Evolutionary conservation across 2,329 filamentous ascomycete species (phyloP).

Genomic region (Lachnellula occidentalis): DNA sequence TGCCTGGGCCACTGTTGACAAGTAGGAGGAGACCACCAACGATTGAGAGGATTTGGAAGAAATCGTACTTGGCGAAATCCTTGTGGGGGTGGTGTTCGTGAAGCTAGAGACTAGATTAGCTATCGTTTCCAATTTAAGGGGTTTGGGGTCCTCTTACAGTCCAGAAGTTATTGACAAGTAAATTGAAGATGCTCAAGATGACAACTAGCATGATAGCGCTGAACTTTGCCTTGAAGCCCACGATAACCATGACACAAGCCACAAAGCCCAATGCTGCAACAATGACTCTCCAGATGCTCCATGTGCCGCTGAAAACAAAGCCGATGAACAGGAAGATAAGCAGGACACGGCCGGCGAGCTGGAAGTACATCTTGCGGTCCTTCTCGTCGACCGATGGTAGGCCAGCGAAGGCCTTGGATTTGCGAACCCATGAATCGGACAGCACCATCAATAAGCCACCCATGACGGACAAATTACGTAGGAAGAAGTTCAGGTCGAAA

Average conservation of each 20-base stretch:
- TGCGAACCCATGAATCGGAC: conserved; percentile 96
- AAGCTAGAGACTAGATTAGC: conserved; percentile 51
- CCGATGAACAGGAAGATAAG: conserved; percentile 97
- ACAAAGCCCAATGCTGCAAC: conserved; percentile 82
- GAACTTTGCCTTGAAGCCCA: conserved; percentile 99
- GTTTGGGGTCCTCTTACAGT: conserved; percentile 59
- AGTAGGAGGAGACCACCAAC: conserved; percentile 93
- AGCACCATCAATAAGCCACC: conserved; percentile 96
- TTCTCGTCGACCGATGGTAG: conserved; percentile 95
- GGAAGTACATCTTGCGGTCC: conserved; percentile 99
- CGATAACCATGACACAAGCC: conserved; percentile 96
- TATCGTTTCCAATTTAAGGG: not conserved
- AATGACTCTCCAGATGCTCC: conserved; percentile 81
- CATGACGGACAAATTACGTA: conserved; percentile 96
- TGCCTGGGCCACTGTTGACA: conserved; percentile 96
- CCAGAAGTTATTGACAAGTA: conserved; percentile 99
- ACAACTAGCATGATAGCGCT: conserved; percentile 93
- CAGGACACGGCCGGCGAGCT: conserved; percentile 90
- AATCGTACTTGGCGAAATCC: conserved; percentile 99
- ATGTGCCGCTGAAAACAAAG: conserved; percentile 92
- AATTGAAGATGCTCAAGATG: conserved; percentile 92
- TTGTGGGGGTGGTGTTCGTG: conserved; percentile 98
- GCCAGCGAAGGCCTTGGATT: conserved; percentile 93
- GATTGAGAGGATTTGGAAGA: conserved; percentile 99
- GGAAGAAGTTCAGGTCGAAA: conserved; percentile 99